A percentile compares a stretch with the other conserved stretches of the same genome.
Evolutionary conservation across 106 monocot genomes (phyloP).

Genomic region (Dioscorea alata): DNA sequence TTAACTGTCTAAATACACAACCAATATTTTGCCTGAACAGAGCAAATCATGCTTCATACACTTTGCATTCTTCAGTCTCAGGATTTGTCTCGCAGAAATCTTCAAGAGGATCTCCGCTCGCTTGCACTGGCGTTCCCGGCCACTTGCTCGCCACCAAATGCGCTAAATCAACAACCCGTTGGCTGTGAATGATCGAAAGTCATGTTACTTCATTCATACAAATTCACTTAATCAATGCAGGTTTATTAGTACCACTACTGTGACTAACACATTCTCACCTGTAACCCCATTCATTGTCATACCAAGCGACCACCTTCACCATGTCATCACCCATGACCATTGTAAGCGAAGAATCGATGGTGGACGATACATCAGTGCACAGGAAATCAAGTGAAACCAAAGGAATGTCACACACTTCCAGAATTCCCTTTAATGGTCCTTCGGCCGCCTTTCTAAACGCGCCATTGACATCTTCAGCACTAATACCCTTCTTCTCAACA

Average conservation of each 20-base stretch:
- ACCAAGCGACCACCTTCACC: slow-evolving; percentile 99
- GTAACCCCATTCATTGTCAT: slow-evolving; percentile 99
- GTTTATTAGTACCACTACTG: no score
- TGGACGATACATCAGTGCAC: slow-evolving; percentile 87
- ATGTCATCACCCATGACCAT: slow-evolving; percentile 99
- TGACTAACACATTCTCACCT: slow-evolving; percentile 39
- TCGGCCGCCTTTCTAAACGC: slow-evolving; percentile 83
- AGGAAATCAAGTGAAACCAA: slow-evolving; percentile 92
- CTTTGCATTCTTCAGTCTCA: slow-evolving; percentile 84
- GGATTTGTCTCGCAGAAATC: slow-evolving; percentile 94
- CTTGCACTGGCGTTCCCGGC: slow-evolving; percentile 37
- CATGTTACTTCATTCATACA: no score
- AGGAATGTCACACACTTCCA: slow-evolving; percentile 77
- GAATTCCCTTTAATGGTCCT: slow-evolving; percentile 71
- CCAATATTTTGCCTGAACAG: no score
- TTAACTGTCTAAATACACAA: no score
- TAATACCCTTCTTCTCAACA: slow-evolving; percentile 82
- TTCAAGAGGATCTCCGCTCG: slow-evolving; percentile 72
- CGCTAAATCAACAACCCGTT: slow-evolving; percentile 93
- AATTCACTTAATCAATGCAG: not conserved
- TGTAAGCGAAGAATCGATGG: slow-evolving; percentile 83
- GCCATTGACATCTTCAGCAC: slow-evolving; percentile 78
- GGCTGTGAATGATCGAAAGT: slow-evolving; percentile 29
- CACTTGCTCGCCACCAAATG: slow-evolving; percentile 86
- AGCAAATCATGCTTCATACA: slow-evolving; percentile 63